Evolutionary conservation across 306 rosid genomes (phyloP), one percentile per base, ranked within the genome.

Genomic region (Quercus engelmannii): DNA sequence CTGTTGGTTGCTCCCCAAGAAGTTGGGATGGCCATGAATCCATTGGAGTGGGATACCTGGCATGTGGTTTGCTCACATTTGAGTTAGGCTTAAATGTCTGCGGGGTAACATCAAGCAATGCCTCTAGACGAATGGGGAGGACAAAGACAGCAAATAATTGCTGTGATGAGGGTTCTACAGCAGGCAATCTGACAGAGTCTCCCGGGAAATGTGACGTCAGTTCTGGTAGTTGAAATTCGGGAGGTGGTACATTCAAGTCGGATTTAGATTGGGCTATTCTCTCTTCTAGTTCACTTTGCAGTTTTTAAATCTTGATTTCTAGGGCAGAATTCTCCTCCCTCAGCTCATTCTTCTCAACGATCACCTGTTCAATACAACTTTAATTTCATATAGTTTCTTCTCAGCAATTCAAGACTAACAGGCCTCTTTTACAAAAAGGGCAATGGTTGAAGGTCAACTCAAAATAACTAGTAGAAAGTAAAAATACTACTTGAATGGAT

Each of bases 11-110:
- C 87, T 82, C 82, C 55, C 86, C 88, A 17, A 93, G 96, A 86
- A 96, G 89, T 78, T 87, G 83, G 5, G 88, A 85, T 14, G 97
- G 97, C 99, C 99, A 93, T 5, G 89, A 86, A 77, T 96, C 97
- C 9, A 86, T 88, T 19, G 91, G 85, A 28, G 93, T 90, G 19
- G 97, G 98, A 85, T 96, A 93, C 87, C 97, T 88, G 17, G 98
- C 88, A 82, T 93, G 98, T 12, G 99, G 99, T 86, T 91, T 96
- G 55, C 92, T 91, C 71, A 93, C 76, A 26, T 85, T 74, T 18
- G 94, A 59, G 59, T 83, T 12, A 20, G 88, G 80, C 33, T 86
- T 87, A 15, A 83, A 90, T 10, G 73, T n/a, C 43, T 80, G 71
- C 23, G 83, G 88, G 2, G 83, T 0, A 43, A 79, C 82, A 56